Conservation (phyloP, 2,329 filamentous ascomycete species). For the Alternaria sp. region DNA sequence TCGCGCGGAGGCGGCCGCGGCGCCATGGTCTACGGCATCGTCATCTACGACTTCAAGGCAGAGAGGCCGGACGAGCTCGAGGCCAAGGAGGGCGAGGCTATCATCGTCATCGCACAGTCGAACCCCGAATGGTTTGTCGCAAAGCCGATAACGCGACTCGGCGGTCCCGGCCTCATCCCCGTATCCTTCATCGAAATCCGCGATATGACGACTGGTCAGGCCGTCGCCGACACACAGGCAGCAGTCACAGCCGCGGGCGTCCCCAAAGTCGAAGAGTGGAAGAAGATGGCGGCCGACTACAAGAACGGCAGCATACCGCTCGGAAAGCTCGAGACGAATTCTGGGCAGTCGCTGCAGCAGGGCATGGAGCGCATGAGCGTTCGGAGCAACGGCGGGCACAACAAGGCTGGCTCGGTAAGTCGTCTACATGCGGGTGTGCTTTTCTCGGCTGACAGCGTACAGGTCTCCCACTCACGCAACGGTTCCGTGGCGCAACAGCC, state of each 20-base stretch:
- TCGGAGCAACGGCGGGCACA: slow-evolving; percentile 40
- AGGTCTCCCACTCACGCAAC: slow-evolving; percentile 44
- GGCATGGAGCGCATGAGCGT: slow-evolving; percentile 80
- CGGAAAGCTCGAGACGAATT: slow-evolving; percentile 76
- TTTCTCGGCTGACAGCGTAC: slow-evolving; percentile 14
- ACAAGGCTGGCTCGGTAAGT: slow-evolving; percentile 42
- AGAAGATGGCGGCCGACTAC: slow-evolving; percentile 98
- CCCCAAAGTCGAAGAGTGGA: slow-evolving; percentile 97
- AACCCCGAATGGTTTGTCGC: slow-evolving; percentile 99
- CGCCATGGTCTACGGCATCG: slow-evolving; percentile 94
- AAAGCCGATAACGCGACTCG: slow-evolving; percentile 97
- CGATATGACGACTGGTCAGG: slow-evolving; percentile 86
- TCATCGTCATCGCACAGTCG: slow-evolving; percentile 97
- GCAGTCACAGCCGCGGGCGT: slow-evolving; percentile 89
- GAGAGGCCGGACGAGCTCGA: slow-evolving; percentile 96
- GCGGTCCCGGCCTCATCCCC: slow-evolving; percentile 92
- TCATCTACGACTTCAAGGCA: slow-evolving; percentile 95
- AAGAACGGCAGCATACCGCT: slow-evolving; percentile 98
- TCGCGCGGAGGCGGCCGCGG: slow-evolving; percentile 63
- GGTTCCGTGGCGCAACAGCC: slow-evolving; percentile 47
- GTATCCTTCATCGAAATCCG: slow-evolving; percentile 96
- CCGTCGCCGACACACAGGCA: slow-evolving; percentile 81
- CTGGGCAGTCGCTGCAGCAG: slow-evolving; percentile 59
- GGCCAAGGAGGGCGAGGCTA: slow-evolving; percentile 92
- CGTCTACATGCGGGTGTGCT: slow-evolving; percentile 1